These are phyloP conservation scores for Calonectria crousiana DNA, from an alignment of 2,329 filamentous ascomycete species.

Conservation along the genomic window DNA sequence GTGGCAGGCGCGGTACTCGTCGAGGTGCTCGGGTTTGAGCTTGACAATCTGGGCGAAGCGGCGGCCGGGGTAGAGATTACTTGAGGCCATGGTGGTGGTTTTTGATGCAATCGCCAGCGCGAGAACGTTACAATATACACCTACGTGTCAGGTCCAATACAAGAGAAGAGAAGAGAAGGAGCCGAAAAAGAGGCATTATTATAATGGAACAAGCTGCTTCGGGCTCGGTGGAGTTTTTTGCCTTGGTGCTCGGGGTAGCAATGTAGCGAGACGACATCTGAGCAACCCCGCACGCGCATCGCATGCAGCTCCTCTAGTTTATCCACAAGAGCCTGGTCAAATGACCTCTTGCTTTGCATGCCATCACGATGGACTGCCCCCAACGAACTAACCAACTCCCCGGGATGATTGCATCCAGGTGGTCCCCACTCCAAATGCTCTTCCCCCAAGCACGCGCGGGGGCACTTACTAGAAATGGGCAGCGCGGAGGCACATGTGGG, in stretches of 20 bases:
- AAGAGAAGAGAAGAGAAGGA: not conserved
- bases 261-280: not conserved
- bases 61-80: slow-evolving; percentile 54
- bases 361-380: not conserved
- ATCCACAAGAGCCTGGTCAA: not conserved
- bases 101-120: not conserved
- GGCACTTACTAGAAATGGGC: not conserved
- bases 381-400: not conserved
- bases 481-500: no score
- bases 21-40: slow-evolving; percentile 74
- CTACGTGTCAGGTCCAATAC: not conserved
- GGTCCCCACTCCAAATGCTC: not conserved
- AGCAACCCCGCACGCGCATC: not conserved
- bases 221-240: not conserved
- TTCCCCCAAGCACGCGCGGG: not conserved
- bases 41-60: slow-evolving; percentile 80
- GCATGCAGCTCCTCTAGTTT: not conserved
- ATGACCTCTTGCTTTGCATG: not conserved
- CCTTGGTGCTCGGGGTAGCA: not conserved
- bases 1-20: slow-evolving; percentile 80
- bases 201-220: not conserved
- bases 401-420: not conserved
- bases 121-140: not conserved
- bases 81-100: not conserved
- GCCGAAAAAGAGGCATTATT: not conserved